Base-by-base conservation (phyloP, 139 green algal species). In the Trebouxia sp. region DNA sequence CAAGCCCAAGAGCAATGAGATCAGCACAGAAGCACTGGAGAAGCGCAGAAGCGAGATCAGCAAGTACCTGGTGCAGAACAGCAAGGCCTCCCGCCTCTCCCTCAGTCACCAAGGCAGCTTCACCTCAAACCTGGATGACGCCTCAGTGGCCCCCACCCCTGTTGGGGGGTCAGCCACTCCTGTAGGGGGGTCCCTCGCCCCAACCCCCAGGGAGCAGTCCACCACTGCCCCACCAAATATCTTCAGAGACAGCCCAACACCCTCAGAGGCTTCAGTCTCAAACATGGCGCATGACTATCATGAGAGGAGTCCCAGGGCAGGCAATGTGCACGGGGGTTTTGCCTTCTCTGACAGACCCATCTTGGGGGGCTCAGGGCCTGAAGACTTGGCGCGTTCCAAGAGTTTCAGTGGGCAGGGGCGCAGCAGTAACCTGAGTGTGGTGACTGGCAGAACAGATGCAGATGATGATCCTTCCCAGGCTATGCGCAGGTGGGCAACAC, bases 351-450 rank as follows among this genome's bases (percentile, higher is more conserved):
- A 72, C 20, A 39, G 35, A 15, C 62, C 62, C n/a, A 35, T 72
- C n/a, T 15, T 72, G 32, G 62, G 62, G 15, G 62, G 62, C n/a
- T n/a, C n/a, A 1, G 55, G 37, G 0, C 1, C 35, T 30, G 62
- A 72, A 17, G 62, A 72, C 20, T 35, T 72, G 62, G 35, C 62
- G 14, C 32, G 62, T 17, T 72, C 62, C 11, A 43, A n/a, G 12
- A 72, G 62, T 22, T 72, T 72, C 62, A 72, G 32, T 72, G 62
- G 62, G 32, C 62, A 72, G 62, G 62, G 43, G 32, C 32, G 37
- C 32, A 45, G 35, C 10, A 72, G 32, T 37, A 45, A 43, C 35
- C 15, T 72, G 62, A 72, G 35, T 41, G 0, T 72, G 37, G 10
- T 35, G 14, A 72, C 11, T 30, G 32, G 35, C 12, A 35, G 62